Base-by-base conservation (phyloP, 306 rosid species). In the Sphenostylis stenocarpa region DNA sequence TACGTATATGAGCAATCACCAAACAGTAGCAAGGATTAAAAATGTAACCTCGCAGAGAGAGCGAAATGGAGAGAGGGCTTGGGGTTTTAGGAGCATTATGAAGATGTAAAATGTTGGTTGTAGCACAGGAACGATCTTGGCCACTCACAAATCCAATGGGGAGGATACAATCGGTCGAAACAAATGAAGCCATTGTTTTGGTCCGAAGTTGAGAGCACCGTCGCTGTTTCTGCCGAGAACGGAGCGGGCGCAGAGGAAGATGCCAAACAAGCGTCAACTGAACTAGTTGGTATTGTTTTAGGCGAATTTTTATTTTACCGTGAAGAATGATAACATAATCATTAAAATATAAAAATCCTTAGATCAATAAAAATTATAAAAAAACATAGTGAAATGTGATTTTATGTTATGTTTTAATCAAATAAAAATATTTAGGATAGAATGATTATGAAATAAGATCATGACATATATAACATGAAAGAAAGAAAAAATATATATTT, bases 101-200 rank as follows among this genome's bases (percentile, higher is more conserved):
- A 68, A 83, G 67, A 34, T 71, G 81, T 28, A 71, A 64, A 39
- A 67, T 20, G 73, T 60, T 70, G 21, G 19, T 70, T n/a, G 70
- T 16, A 17, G 64, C 70, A 31, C 6, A 45, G 45, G 28, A 55
- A 48, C 20, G 31, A 70, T 51, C 34, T 20, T 52, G 74, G 34
- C 62, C 60, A 63, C 63, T 72, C 41, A 34, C 39, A 52, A 84
- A 55, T 19, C 89, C 70, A 43, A 85, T 49, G 28, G 82, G 82
- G 77, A 87, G 80, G 70, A 80, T 58, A 76, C 71, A 77, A 48
- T 71, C 66, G 20, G 84, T 62, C 7, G 86, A 67, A 77, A 82
- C 79, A 74, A 36, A 75, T 67, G 63, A 80, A 24, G 88, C 83
- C 88, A 87, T 87, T 71, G 28, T 73, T 76, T 69, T 14, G 48